A percentile compares a stretch with the other conserved stretches of the same genome.
phyloP scores from a whole-genome alignment of 2,329 filamentous ascomycete genomes.

The Aspergillus bombycis region DNA sequence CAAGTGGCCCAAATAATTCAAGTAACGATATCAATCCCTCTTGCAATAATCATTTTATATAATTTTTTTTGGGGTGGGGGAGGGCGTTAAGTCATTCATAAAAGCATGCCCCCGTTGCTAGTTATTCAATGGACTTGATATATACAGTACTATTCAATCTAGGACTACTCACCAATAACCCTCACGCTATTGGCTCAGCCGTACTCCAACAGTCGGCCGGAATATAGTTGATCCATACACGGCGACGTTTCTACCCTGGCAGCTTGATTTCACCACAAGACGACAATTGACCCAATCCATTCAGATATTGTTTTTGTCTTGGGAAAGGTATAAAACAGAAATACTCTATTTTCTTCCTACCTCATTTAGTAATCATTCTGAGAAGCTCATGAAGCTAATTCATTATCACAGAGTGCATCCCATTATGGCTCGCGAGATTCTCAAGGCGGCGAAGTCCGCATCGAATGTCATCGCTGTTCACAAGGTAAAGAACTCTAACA shows the following conservation, averaged over 20 bases:
- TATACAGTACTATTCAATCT: neutral
- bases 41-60: neutral
- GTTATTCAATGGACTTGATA: neutral
- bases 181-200: neutral
- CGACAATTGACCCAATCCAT: neutral
- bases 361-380: neutral
- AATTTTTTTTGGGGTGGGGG: too few relatives aligned
- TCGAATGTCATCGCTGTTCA: conserved; percentile 40
- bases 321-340: neutral
- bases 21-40: neutral
- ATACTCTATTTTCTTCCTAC: neutral
- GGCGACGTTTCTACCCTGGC: neutral
- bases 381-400: conserved; percentile 9
- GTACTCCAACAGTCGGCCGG: neutral
- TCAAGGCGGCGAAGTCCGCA: conserved; percentile 45
- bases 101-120: neutral
- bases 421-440: conserved; percentile 40
- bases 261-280: neutral
- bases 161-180: neutral
- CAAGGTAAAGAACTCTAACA: conserved; percentile 33
- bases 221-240: conserved; percentile 12
- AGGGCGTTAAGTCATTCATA: neutral
- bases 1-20: neutral
- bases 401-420: conserved; percentile 25
- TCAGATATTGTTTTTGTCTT: neutral